Evolutionary conservation across 176 grass and related monocot genomes (phyloP).

Genomic region (Hsuehochloa calcarea): DNA sequence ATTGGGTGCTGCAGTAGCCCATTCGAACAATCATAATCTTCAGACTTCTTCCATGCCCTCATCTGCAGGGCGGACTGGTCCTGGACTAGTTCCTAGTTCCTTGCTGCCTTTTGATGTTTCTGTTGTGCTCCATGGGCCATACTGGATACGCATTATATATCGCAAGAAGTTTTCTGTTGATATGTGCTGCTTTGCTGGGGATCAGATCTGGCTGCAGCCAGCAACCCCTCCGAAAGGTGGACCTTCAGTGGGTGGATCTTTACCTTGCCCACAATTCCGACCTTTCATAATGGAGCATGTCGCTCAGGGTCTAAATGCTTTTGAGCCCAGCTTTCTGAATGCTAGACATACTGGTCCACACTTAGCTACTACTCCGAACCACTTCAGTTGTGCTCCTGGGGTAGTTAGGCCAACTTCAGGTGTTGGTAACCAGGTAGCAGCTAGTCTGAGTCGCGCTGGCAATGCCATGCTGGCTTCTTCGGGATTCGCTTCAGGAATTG

Average conservation of each 20-base stretch:
- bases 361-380: conserved; percentile 43
- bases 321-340: conserved; percentile 56
- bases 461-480: conserved; percentile 53
- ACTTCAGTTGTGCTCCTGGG: conserved; percentile 31
- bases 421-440: conserved; percentile 50
- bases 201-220: conserved; percentile 96
- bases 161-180: conserved; percentile 92
- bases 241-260: conserved; percentile 79
- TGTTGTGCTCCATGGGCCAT: conserved; percentile 80
- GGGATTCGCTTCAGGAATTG: conserved; percentile 52
- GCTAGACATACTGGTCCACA: conserved; percentile 45
- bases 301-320: conserved; percentile 88
- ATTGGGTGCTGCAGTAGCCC: conserved; percentile 29
- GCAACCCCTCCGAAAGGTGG: conserved; percentile 92
- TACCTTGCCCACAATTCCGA: conserved; percentile 92
- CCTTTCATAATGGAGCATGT: conserved; percentile 98
- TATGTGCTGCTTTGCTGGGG: conserved; percentile 91
- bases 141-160: conserved; percentile 94
- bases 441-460: conserved; percentile 48
- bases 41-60: conserved; percentile 60
- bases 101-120: conserved; percentile 90
- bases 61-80: conserved; percentile 47
- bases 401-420: conserved; percentile 49
- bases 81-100: conserved; percentile 72
- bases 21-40: conserved; percentile 51